Conservation (phyloP, 352 stramenopile genomes). For the Phytopythium vexans region DNA sequence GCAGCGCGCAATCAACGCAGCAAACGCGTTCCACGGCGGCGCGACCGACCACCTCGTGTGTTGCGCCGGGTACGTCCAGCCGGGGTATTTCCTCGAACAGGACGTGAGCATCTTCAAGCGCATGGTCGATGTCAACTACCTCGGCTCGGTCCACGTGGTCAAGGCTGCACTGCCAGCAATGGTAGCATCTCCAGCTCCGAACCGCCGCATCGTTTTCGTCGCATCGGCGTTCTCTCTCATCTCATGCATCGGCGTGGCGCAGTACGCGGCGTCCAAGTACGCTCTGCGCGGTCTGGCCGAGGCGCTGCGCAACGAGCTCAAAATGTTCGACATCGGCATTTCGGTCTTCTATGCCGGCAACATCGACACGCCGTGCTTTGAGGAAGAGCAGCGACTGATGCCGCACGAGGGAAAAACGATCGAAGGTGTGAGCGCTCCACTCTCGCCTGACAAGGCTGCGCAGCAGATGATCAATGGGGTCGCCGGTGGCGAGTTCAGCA, state of each 20-base stretch:
- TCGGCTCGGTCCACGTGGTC: constrained; percentile 42
- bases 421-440: constrained; percentile 21
- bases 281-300: constrained; percentile 56
- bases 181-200: constrained; percentile 13
- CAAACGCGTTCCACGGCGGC: constrained; percentile 42
- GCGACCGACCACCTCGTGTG: constrained; percentile 48
- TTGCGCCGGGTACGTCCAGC: constrained; percentile 33
- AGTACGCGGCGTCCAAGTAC: constrained; percentile 47
- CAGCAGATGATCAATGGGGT: constrained; percentile 34
- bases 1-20: constrained; percentile 29
- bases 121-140: constrained; percentile 64
- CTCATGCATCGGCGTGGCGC: constrained; percentile 38
- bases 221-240: constrained; percentile 43
- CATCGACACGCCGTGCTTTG: constrained; percentile 43
- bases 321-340: constrained; percentile 33
- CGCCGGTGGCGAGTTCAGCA: constrained; percentile 38
- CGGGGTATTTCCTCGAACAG: constrained; percentile 59
- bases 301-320: constrained; percentile 43
- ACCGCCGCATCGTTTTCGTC: constrained; percentile 40
- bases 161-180: constrained; percentile 47
- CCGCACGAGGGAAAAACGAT: constrained; percentile 42
- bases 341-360: constrained; percentile 43
- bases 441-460: constrained; percentile 26
- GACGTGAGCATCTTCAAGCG: constrained; percentile 27
- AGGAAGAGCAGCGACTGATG: constrained; percentile 28